These are phyloP conservation scores for Melocanna baccifera DNA, from an alignment of 176 grass and related monocot genomes.

Conservation along the genomic window DNA sequence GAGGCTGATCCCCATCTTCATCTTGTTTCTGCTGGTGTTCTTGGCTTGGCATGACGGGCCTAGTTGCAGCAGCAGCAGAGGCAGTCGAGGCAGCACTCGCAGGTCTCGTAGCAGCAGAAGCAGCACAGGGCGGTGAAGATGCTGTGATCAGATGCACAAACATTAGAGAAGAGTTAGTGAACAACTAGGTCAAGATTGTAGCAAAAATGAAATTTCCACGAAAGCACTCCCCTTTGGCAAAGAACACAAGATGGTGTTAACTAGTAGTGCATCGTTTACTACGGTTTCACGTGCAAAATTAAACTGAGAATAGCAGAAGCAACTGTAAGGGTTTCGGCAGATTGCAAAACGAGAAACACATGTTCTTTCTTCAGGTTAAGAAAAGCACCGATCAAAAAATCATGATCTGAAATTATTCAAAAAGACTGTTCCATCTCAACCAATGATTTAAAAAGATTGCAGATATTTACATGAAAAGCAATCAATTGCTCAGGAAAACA, in stretches of 20 bases:
- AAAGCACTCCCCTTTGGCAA: background rate
- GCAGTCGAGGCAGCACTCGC: conserved; percentile 94
- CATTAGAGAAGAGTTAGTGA: background rate
- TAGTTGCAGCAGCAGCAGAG: conserved; percentile 86
- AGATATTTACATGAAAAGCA: background rate
- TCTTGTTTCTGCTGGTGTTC: background rate
- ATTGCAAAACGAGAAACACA: too few relatives aligned
- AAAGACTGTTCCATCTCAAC: too few relatives aligned
- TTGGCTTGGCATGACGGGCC: background rate
- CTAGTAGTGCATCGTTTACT: background rate
- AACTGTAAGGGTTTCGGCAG: background rate
- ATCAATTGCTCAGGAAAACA: background rate
- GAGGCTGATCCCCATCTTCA: background rate
- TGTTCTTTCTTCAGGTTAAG: too few relatives aligned
- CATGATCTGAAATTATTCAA: too few relatives aligned
- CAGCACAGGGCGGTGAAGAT: conserved; percentile 79
- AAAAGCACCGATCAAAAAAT: too few relatives aligned
- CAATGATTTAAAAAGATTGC: background rate
- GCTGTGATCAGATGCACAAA: conserved; percentile 22
- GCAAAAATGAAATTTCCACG: background rate
- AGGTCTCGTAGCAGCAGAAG: conserved; percentile 94
- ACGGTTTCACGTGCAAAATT: background rate
- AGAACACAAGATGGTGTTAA: background rate
- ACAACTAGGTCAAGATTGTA: background rate
- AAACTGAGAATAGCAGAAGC: background rate